These are phyloP conservation scores for Zygosaccharomyces sapae DNA, from an alignment of 1,139 yeast species.

Conservation along the genomic window DNA sequence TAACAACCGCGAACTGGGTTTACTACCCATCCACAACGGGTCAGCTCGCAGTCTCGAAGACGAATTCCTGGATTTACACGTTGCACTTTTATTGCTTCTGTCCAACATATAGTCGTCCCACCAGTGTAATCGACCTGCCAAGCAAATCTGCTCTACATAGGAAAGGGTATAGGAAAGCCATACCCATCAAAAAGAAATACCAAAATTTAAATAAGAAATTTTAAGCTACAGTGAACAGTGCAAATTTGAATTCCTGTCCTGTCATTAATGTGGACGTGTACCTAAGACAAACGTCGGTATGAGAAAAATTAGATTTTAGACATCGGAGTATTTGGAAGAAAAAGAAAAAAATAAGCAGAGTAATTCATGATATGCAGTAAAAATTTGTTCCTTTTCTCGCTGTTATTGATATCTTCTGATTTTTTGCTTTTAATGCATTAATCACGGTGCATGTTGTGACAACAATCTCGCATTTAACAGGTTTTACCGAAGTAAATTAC, in stretches of 20 bases:
- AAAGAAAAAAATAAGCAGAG: not conserved
- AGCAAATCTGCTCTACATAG: too few relatives aligned
- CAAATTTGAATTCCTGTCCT: too few relatives aligned
- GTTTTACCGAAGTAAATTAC: not conserved
- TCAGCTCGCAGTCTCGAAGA: not conserved
- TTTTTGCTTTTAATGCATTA: constrained; percentile 3
- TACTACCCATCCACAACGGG: not conserved
- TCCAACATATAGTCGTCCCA: not conserved
- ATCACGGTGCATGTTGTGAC: not conserved
- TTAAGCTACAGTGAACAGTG: too few relatives aligned
- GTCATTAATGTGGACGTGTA: not conserved
- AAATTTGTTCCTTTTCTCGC: constrained; percentile 1
- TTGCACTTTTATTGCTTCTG: not conserved
- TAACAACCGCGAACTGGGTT: not conserved
- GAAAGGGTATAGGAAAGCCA: too few relatives aligned
- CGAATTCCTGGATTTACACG: not conserved
- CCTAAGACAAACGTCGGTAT: not conserved
- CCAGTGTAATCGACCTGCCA: not conserved
- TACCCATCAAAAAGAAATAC: too few relatives aligned
- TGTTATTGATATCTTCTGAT: constrained; percentile 3
- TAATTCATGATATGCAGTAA: not conserved
- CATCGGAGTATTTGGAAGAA: not conserved
- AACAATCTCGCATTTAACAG: too few relatives aligned
- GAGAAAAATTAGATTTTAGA: not conserved
- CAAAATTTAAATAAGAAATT: too few relatives aligned